Evolutionary conservation across 352 stramenopile species (phyloP).

Genomic region (Globisporangium middletonii): DNA sequence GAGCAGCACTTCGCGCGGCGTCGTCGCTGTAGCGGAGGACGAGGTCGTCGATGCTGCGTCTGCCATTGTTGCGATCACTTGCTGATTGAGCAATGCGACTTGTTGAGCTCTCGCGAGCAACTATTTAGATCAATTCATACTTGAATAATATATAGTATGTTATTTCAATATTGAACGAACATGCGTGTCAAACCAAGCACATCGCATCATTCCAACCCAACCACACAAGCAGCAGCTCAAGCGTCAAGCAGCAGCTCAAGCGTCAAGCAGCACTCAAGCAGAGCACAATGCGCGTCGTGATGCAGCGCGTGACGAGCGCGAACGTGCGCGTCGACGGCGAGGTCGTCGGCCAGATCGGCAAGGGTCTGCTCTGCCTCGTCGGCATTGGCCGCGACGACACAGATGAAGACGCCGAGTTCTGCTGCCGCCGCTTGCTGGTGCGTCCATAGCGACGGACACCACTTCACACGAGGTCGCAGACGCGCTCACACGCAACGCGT

Average conservation of each 20-base stretch:
- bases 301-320: slow-evolving; percentile 78
- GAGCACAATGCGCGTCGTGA: slow-evolving; percentile 57
- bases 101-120: no score
- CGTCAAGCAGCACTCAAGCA: neutral
- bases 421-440: slow-evolving; percentile 72
- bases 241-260: no score
- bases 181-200: neutral
- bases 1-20: slow-evolving; percentile 48
- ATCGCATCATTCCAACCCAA: neutral
- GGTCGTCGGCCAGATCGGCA: slow-evolving; percentile 67
- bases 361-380: slow-evolving; percentile 74
- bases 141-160: neutral
- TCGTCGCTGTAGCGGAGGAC: slow-evolving; percentile 4
- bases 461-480: neutral
- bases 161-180: neutral
- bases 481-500: neutral
- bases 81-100: no score
- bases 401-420: slow-evolving; percentile 78
- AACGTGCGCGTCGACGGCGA: slow-evolving; percentile 74
- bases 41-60: neutral
- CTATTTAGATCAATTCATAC: no score
- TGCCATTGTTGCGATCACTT: neutral
- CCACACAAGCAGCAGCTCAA: neutral
- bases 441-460: neutral
- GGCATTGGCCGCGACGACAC: slow-evolving; percentile 73